These are phyloP conservation scores for Brassica nigra DNA, from an alignment of 345 rosid species.

Conservation along the genomic window DNA sequence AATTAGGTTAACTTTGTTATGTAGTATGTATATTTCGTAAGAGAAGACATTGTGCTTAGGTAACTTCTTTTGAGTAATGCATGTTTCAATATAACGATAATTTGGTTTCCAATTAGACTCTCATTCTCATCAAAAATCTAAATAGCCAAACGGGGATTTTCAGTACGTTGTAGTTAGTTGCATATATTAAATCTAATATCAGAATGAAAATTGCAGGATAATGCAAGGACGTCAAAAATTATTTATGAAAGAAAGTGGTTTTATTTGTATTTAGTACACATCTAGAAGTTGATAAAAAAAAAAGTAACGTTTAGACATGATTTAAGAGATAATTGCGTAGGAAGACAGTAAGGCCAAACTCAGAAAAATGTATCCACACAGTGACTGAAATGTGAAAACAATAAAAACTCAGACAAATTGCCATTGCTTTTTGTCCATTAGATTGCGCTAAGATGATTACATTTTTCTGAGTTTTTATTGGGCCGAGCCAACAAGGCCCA, in stretches of 20 bases:
- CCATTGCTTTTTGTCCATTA: not conserved
- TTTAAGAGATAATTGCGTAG: not conserved
- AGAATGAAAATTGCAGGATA: not conserved
- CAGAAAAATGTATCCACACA: too few species aligned
- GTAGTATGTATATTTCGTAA: not conserved
- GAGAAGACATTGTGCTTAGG: not conserved
- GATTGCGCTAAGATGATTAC: not conserved
- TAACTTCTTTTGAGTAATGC: not conserved
- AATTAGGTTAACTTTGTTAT: not conserved
- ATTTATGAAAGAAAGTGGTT: not conserved
- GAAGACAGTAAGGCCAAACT: constrained; percentile 13
- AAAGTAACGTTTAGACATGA: not conserved
- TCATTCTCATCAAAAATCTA: not conserved
- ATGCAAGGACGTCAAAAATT: not conserved
- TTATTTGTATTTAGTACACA: not conserved
- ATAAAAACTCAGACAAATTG: too few species aligned
- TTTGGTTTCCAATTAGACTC: not conserved
- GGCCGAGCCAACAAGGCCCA: not conserved
- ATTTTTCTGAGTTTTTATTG: not conserved
- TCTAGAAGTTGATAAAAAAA: too few species aligned
- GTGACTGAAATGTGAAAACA: too few species aligned
- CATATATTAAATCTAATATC: too few species aligned
- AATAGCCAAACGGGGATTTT: too few species aligned
- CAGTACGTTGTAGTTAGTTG: too few species aligned
- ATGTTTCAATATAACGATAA: not conserved